Conservation (phyloP, 106 monocot species). For the Chionographis japonica region DNA sequence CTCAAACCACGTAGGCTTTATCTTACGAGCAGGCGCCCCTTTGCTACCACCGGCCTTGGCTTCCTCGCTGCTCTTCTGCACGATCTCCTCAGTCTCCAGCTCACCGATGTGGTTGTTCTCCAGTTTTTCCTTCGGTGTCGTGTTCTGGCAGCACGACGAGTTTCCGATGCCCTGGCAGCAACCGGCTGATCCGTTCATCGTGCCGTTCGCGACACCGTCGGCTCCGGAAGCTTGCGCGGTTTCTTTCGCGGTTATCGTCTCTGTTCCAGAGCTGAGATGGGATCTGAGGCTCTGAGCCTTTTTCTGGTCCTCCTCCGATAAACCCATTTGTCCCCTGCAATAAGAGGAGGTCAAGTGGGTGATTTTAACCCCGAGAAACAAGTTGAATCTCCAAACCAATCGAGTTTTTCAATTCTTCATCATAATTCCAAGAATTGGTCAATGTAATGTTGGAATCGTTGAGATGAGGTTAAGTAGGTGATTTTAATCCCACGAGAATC, state of each 20-base stretch:
- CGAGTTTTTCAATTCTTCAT: no score
- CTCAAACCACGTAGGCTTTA: conserved; percentile 64
- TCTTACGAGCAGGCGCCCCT: conserved; percentile 21
- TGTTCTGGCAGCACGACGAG: conserved; percentile 42
- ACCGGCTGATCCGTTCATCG: conserved; percentile 1
- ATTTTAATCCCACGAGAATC: no score
- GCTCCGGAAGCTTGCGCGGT: background rate
- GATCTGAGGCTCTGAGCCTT: conserved; percentile 25
- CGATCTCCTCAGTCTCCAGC: conserved; percentile 2
- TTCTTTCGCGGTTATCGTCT: conserved; percentile 6
- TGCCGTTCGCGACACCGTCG: conserved; percentile 7
- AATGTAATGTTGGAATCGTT: no score
- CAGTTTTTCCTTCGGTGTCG: conserved; percentile 10
- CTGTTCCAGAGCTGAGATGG: conserved; percentile 15
- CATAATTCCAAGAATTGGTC: no score
- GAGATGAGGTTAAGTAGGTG: no score
- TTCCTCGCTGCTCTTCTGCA: conserved; percentile 5
- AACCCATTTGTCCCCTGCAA: conserved; percentile 75
- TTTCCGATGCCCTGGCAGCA: conserved; percentile 55
- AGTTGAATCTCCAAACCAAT: no score
- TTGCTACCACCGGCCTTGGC: conserved; percentile 3
- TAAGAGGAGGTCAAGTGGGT: no score
- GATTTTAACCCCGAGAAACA: no score
- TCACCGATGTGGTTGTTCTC: conserved; percentile 15
- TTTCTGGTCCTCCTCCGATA: conserved; percentile 62